A percentile compares a stretch with the other conserved stretches of the same genome.
phyloP scores from a whole-genome alignment of 2,329 filamentous ascomycete species.

The Chaetomiaceae sp. region DNA sequence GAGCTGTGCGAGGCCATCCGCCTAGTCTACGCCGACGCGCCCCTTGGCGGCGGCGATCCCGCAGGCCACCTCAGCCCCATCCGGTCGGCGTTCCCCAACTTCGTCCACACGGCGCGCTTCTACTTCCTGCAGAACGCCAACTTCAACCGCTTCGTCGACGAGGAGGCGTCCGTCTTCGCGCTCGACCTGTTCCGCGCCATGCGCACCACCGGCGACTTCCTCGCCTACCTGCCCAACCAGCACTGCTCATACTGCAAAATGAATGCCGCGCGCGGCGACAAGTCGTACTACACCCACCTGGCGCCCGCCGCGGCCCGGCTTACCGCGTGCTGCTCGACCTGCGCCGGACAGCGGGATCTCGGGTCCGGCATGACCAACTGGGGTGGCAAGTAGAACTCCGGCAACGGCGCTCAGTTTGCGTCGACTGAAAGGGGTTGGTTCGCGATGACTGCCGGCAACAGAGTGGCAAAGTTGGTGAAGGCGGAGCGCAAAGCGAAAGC shows the following conservation, averaged over 20 bases:
- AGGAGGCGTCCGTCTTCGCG: constrained; percentile 13
- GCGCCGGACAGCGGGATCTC: constrained; percentile 15
- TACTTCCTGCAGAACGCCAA: constrained; percentile 17
- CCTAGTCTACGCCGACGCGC: constrained; percentile 20
- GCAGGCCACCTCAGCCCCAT: not conserved
- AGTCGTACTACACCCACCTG: constrained; percentile 21
- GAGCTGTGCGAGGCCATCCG: constrained; percentile 22
- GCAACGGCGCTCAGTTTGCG: too few relatives aligned
- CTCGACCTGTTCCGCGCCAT: constrained; percentile 23
- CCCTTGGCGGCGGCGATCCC: not conserved
- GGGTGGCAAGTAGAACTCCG: constrained; percentile 5
- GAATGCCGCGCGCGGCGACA: constrained; percentile 13
- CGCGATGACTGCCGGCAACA: too few relatives aligned
- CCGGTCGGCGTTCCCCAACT: constrained; percentile 18
- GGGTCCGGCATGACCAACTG: constrained; percentile 11
- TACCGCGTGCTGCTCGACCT: constrained; percentile 11
- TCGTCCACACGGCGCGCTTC: constrained; percentile 19
- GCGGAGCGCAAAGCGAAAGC: too few relatives aligned
- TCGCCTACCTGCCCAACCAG: constrained; percentile 13
- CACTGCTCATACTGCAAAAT: constrained; percentile 16
- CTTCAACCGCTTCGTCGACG: constrained; percentile 20
- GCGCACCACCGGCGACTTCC: constrained; percentile 18
- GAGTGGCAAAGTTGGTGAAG: too few relatives aligned
- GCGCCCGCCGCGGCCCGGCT: constrained; percentile 13
- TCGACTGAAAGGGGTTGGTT: too few relatives aligned